phyloP scores from a whole-genome alignment of 2,329 filamentous ascomycete species.

The Alternaria solani region DNA sequence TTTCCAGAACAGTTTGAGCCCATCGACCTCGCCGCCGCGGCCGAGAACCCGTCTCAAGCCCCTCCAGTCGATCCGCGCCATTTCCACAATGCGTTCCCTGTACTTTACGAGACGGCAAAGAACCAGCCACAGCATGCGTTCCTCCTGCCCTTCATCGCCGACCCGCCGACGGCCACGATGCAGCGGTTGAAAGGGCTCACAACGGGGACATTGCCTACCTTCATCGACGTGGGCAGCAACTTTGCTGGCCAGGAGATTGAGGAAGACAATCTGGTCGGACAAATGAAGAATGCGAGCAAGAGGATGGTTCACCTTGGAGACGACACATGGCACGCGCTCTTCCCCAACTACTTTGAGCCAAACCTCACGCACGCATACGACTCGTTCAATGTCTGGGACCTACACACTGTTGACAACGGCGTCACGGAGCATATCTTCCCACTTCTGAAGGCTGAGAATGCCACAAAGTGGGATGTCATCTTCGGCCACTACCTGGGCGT shows the following conservation, averaged over 20 bases:
- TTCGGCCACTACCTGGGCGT: conserved; percentile 95
- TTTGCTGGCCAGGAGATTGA: conserved; percentile 96
- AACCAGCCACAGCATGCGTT: conserved; percentile 82
- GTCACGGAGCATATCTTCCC: conserved; percentile 92
- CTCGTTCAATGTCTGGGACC: conserved; percentile 97
- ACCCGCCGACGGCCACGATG: conserved; percentile 91
- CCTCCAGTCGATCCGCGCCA: conserved; percentile 57
- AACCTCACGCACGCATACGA: conserved; percentile 90
- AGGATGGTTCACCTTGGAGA: conserved; percentile 94
- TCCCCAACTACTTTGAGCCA: conserved; percentile 90
- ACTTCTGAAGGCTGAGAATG: conserved; percentile 71
- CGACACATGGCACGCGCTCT: conserved; percentile 94
- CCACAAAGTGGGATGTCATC: conserved; percentile 86
- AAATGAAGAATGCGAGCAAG: conserved; percentile 71
- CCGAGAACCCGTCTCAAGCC: conserved; percentile 20
- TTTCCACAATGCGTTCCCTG: conserved; percentile 88
- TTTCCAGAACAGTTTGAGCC: conserved; percentile 64
- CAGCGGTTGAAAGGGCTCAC: conserved; percentile 93
- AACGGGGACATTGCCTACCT: conserved; percentile 92
- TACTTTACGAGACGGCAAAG: conserved; percentile 83
- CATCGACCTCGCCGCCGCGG: conserved; percentile 29
- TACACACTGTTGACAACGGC: conserved; percentile 96
- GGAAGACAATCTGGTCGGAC: conserved; percentile 80
- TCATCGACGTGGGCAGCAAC: conserved; percentile 91
- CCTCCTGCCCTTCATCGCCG: conserved; percentile 92